Conservation (phyloP, 129 eudicot genomes). For the Scalesia atractyloides region DNA sequence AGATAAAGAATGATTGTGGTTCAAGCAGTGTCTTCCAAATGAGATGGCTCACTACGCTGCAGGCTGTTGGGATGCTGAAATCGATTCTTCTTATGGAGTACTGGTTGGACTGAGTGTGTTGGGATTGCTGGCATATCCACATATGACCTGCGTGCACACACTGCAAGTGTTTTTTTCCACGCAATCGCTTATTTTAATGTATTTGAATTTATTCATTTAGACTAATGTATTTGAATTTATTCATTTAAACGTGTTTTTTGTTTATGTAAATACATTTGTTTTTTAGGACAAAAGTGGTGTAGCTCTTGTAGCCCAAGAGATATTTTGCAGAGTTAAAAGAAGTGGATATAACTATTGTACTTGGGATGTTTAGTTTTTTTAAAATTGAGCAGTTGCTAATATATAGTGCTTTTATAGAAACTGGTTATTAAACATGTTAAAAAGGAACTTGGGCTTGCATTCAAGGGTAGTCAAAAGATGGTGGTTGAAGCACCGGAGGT, state of each 20-base stretch:
- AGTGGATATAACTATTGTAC: constrained; percentile 48
- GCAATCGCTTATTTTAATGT: neutral
- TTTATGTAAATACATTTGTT: neutral
- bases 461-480: constrained; percentile 64
- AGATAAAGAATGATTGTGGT: constrained; percentile 53
- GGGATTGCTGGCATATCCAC: constrained; percentile 80
- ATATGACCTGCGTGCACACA: constrained; percentile 64
- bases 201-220: no score
- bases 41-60: constrained; percentile 90
- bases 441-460: constrained; percentile 69
- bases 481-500: constrained; percentile 70
- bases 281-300: constrained; percentile 61
- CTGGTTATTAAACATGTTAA: constrained; percentile 53
- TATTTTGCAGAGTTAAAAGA: constrained; percentile 57
- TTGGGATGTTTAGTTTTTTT: neutral
- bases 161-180: constrained; percentile 37
- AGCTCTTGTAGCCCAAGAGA: constrained; percentile 66
- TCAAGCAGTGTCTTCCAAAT: constrained; percentile 70
- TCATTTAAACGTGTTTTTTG: neutral
- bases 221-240: no score
- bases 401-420: constrained; percentile 36
- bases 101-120: constrained; percentile 77
- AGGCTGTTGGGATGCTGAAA: constrained; percentile 84
- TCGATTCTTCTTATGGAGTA: constrained; percentile 72
- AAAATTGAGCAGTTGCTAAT: constrained; percentile 7